These are phyloP conservation scores for Aspergillus japonicus DNA, from an alignment of 2,329 filamentous ascomycete genomes.

Conservation along the genomic window DNA sequence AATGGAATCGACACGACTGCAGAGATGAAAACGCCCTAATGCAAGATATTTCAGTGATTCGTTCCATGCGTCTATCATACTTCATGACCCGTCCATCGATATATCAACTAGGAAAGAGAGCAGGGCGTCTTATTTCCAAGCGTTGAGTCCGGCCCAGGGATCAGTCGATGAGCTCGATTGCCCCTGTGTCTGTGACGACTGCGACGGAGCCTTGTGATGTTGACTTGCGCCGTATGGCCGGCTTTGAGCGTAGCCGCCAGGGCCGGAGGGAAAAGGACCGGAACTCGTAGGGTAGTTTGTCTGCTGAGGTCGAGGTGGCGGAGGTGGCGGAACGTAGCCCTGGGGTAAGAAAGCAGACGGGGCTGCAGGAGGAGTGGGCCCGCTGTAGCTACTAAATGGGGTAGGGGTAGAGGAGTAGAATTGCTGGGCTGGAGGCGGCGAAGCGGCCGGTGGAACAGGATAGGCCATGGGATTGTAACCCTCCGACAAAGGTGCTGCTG, in stretches of 20 bases:
- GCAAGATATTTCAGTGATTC: slow-evolving; percentile 1
- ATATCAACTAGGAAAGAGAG: not conserved
- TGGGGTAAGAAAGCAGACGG: slow-evolving; percentile 54
- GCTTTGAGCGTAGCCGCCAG: slow-evolving; percentile 56
- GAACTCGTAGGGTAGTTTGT: slow-evolving; percentile 43
- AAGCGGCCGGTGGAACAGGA: slow-evolving; percentile 43
- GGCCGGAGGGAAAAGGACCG: slow-evolving; percentile 55
- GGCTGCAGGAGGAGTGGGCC: slow-evolving; percentile 38
- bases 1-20: not conserved
- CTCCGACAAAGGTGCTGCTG: slow-evolving; percentile 42
- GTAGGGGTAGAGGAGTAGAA: slow-evolving; percentile 37
- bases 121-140: slow-evolving; percentile 59
- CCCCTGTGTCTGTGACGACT: slow-evolving; percentile 22
- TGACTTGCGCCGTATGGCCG: slow-evolving; percentile 42
- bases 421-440: slow-evolving; percentile 44
- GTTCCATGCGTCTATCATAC: slow-evolving; percentile 23
- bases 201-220: slow-evolving; percentile 40
- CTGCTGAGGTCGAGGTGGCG: slow-evolving; percentile 63
- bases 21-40: not conserved
- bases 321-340: slow-evolving; percentile 66
- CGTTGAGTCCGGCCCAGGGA: slow-evolving; percentile 69
- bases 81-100: slow-evolving; percentile 8
- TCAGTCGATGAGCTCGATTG: slow-evolving; percentile 46
- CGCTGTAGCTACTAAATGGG: slow-evolving; percentile 35
- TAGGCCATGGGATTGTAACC: slow-evolving; percentile 54